A percentile compares a stretch with the other conserved stretches of the same genome.
Evolutionary conservation across 2,329 filamentous ascomycete genomes (phyloP).

Genomic region (Curvularia verruculosa): DNA sequence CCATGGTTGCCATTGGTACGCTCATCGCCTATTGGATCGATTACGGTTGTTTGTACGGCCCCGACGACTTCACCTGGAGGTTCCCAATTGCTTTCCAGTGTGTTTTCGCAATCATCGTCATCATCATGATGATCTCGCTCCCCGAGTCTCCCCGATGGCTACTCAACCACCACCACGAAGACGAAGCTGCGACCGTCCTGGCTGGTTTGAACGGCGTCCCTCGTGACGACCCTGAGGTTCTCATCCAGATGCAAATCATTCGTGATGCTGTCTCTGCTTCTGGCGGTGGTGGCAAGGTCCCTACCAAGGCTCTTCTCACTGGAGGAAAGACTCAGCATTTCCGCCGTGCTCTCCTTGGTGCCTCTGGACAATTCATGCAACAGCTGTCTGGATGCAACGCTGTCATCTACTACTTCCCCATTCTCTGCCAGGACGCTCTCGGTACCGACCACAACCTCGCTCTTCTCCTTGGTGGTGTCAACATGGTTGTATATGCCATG

Average conservation of each 20-base stretch:
- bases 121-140: constrained; percentile 45
- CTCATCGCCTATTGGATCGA: constrained; percentile 60
- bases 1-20: constrained; percentile 57
- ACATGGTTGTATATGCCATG: constrained; percentile 62
- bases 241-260: constrained; percentile 66
- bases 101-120: constrained; percentile 51
- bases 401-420: constrained; percentile 54
- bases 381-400: constrained; percentile 54
- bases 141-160: constrained; percentile 44
- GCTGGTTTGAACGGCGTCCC: constrained; percentile 56
- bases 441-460: constrained; percentile 52
- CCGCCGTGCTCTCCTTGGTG: constrained; percentile 65
- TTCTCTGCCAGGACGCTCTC: constrained; percentile 59
- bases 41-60: constrained; percentile 50
- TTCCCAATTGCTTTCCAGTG: constrained; percentile 61
- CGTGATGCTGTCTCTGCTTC: constrained; percentile 57
- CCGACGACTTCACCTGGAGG: constrained; percentile 50
- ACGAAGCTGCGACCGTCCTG: constrained; percentile 57
- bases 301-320: constrained; percentile 59
- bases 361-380: constrained; percentile 67
- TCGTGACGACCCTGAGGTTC: constrained; percentile 61
- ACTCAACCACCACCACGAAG: constrained; percentile 46
- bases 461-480: constrained; percentile 56
- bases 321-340: constrained; percentile 68
- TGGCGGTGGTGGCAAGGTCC: constrained; percentile 44